Evolutionary conservation across 257 asterid genomes (phyloP), one percentile per base, ranked within the genome.

Genomic region (Lycium ferocissimum): DNA sequence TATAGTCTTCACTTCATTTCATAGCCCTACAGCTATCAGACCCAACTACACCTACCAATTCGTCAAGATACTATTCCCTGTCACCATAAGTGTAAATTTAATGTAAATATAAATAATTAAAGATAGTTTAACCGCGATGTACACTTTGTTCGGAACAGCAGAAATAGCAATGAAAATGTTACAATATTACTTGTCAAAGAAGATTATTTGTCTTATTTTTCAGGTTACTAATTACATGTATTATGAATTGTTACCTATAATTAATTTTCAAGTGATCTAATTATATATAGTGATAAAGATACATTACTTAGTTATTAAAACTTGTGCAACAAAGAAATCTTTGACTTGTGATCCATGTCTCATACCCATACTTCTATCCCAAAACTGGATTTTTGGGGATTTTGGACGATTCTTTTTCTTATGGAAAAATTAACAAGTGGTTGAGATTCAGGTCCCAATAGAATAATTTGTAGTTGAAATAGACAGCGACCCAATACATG

Each of bases 381-480:
- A 71, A 71, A 71, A 18, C 0, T 71, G 47, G 57, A 71, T 4
- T 43, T 20, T 62, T 20, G n/a, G 13, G 37, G 1, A 20, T 62
- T 71, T 71, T 71, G 33, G 5, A 71, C 40, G 6, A 43, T 71
- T 0, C n/a, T 18, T 43, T 43, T 43, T 70, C 5, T 33, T 13
- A 11, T 12, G 18, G 53, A 17, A 10, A 40, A 71, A n/a, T 18
- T 43, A 71, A 20, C 6, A 4, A 43, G 80, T 72, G 37, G 80
- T 72, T 72, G 80, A 72, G 80, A 65, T 65, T 65, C 38, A 26
- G 72, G 45, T 4, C 18, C 72, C 45, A 65, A 65, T 33, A 12
- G 7, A 65, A 65, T 65, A 33, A 65, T 10, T 10, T 22, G 43
- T 33, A 12, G 17, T 65, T 26, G 17, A 65, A 26, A 22, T 63